Conservation (phyloP, 768 basidiomycete species). For the Tubosaeta sp. region DNA sequence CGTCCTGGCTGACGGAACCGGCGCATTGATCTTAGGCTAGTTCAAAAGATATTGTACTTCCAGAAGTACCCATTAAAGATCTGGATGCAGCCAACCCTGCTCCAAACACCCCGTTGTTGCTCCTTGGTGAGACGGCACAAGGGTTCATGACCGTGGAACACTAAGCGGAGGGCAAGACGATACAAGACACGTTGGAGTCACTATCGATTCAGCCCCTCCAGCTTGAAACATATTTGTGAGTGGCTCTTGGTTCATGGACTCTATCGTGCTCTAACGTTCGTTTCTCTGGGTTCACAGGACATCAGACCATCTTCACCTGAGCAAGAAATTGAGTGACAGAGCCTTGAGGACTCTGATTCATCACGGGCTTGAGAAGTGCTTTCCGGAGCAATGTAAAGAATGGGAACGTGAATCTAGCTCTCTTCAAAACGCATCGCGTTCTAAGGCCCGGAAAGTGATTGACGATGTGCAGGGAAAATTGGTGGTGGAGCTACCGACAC, state of each 20-base stretch:
- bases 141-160: slow-evolving; percentile 25
- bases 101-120: slow-evolving; percentile 24
- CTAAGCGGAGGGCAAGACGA: slow-evolving; percentile 1
- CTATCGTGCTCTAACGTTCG: neutral
- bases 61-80: slow-evolving; percentile 6
- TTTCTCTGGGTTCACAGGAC: slow-evolving; percentile 9
- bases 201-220: slow-evolving; percentile 1
- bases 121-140: slow-evolving; percentile 32
- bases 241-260: neutral
- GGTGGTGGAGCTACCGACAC: neutral
- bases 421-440: neutral
- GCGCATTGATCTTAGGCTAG: neutral
- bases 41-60: slow-evolving; percentile 11
- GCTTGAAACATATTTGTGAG: slow-evolving; percentile 21
- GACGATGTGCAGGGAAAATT: neutral
- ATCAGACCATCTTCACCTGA: slow-evolving; percentile 22
- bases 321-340: slow-evolving; percentile 21
- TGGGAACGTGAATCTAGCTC: slow-evolving; percentile 2
- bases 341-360: slow-evolving; percentile 24
- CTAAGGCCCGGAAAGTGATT: neutral
- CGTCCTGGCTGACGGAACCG: neutral
- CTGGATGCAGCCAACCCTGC: neutral
- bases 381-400: neutral
- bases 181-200: neutral
- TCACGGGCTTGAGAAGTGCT: slow-evolving; percentile 29